phyloP scores from a whole-genome alignment of 306 rosid species.

The Pueraria montana region DNA sequence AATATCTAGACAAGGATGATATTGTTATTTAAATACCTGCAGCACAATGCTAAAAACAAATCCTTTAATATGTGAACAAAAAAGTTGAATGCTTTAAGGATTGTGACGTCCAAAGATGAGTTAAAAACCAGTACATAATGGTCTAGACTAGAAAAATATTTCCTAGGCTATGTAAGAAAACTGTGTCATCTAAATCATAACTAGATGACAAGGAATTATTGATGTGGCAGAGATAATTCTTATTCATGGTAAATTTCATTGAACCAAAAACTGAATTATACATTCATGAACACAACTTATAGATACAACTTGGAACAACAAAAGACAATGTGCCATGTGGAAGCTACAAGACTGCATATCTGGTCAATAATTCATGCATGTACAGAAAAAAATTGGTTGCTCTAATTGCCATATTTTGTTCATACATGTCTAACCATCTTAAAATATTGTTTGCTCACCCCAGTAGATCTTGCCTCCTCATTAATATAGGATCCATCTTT shows the following conservation, averaged over 20 bases:
- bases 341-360: background rate
- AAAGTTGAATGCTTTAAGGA: conserved; percentile 14
- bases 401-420: too few relatives aligned
- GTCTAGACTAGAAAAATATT: background rate
- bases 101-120: background rate
- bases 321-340: background rate
- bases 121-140: background rate
- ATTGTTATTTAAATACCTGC: conserved; percentile 99
- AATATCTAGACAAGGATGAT: too few relatives aligned
- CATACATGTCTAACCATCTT: too few relatives aligned
- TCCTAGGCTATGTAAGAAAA: background rate
- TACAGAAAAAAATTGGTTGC: too few relatives aligned
- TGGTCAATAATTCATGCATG: too few relatives aligned
- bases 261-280: conserved; percentile 10
- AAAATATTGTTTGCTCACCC: too few relatives aligned
- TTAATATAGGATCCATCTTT: too few relatives aligned
- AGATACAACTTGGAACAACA: background rate
- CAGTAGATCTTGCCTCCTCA: too few relatives aligned
- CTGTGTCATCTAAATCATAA: background rate
- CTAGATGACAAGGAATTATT: background rate
- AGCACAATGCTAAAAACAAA: conserved; percentile 45
- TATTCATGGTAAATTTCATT: background rate
- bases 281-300: background rate
- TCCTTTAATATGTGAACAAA: conserved; percentile 25
- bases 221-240: background rate